Evolutionary conservation across 345 rosid species (phyloP).

Genomic region (Abelmoschus esculentus): DNA sequence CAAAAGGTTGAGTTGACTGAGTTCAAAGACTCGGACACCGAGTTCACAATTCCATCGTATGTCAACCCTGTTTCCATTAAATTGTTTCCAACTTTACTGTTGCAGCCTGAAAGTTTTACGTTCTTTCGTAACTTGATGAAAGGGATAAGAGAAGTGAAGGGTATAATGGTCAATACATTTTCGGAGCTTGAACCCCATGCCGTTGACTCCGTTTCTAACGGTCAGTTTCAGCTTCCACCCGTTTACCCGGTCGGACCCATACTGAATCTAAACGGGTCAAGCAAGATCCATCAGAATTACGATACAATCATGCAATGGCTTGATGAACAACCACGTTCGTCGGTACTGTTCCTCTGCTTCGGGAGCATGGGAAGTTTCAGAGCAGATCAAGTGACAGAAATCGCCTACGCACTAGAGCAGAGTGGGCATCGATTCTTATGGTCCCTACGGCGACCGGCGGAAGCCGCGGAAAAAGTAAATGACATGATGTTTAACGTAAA

Average conservation of each 20-base stretch:
- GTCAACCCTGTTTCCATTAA: neutral
- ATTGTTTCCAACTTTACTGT: neutral
- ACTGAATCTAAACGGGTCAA: neutral
- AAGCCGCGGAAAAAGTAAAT: too few relatives aligned
- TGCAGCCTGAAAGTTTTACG: neutral
- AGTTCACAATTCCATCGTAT: neutral
- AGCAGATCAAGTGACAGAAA: neutral
- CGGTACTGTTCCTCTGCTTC: neutral
- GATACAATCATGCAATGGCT: conserved; percentile 1
- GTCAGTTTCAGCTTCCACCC: neutral
- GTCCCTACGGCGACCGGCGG: neutral
- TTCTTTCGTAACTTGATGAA: neutral
- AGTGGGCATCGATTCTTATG: neutral
- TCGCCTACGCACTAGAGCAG: neutral
- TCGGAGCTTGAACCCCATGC: neutral
- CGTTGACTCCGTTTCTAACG: neutral
- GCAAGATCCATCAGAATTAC: neutral
- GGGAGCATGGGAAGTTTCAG: neutral
- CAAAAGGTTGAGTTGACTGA: neutral
- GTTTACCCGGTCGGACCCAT: neutral
- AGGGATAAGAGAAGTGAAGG: neutral
- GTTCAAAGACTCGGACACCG: neutral
- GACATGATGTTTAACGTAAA: conserved; percentile 6
- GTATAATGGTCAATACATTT: neutral
- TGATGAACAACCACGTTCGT: neutral